Evolutionary conservation across 805 yeast species (phyloP), one percentile per base, ranked within the genome.

Genomic region (Lipomyces anomalus): DNA sequence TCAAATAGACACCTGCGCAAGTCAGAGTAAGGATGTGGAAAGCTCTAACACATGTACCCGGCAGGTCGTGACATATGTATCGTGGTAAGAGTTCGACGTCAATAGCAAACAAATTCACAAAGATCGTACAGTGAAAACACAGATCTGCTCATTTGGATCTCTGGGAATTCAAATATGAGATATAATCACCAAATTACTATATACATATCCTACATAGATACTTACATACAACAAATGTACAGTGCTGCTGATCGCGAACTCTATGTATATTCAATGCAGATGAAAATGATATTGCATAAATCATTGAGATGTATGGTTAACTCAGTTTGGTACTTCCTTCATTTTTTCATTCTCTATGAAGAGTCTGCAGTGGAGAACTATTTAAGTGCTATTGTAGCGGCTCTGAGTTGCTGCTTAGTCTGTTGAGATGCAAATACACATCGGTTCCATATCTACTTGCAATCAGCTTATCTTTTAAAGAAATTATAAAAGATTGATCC

Each of bases 391-490:
- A 65, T 36, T 62, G 67, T 35, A 69, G 52, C 3, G 90, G 92
- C 65, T 84, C 94, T 46, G 79, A 74, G 2, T 82, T 76, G 42
- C 83, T 76, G 56, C 83, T 79, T 57, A 87, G 74, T 44, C 94
- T 71, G 64, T 87, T 87, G 61, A 87, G 71, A 66, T 88, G 95
- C 59, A 88, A 65, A 59, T 87, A 88, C 1, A 85, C 95, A 61
- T 87, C 96, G 1, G 96, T 87, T 13, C 96, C 96, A 60, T 87
- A 57, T n/a, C n/a, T n/a, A n/a, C n/a, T n/a, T n/a, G n/a, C n/a
- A n/a, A n/a, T n/a, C n/a, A n/a, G n/a, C n/a, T n/a, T n/a, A n/a
- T n/a, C 17, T 17, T n/a, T n/a, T 24, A 17, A 13, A n/a, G 16
- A 34, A 5, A 21, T 4, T 13, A 4, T 17, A 17, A n/a, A 34